phyloP scores from a whole-genome alignment of 345 rosid genomes.

The Citrus sp. region DNA sequence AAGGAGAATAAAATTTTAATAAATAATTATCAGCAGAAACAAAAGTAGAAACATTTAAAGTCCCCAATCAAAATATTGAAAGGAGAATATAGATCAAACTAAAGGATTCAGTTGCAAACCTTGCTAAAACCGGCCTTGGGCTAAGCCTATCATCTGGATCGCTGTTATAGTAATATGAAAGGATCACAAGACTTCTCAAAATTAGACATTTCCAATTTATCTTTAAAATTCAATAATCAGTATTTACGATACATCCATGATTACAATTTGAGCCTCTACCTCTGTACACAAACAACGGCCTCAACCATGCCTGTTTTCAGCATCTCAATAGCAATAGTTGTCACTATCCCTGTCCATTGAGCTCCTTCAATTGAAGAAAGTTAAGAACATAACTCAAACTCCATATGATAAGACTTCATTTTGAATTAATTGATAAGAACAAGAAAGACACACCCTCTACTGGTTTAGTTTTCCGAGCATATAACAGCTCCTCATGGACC shows the following conservation, averaged over 20 bases:
- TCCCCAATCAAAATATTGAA: not conserved
- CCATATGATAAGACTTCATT: not conserved
- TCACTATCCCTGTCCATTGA: constrained; percentile 97
- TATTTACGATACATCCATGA: not conserved
- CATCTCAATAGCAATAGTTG: constrained; percentile 95
- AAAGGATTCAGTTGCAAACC: constrained; percentile 37
- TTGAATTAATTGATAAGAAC: not conserved
- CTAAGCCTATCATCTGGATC: constrained; percentile 88
- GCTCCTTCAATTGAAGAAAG: constrained; percentile 56
- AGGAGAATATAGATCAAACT: constrained; percentile 10
- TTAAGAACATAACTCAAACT: constrained; percentile 11
- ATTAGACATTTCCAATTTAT: not conserved
- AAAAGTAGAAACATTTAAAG: not conserved
- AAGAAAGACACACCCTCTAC: constrained; percentile 54
- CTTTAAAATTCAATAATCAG: not conserved
- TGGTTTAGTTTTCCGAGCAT: constrained; percentile 88
- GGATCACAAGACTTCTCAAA: not conserved
- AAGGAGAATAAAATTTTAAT: not conserved
- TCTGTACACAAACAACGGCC: constrained; percentile 94
- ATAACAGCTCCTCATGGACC: constrained; percentile 66
- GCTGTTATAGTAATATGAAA: constrained; percentile 34
- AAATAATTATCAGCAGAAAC: constrained; percentile 1
- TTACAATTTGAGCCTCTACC: constrained; percentile 36
- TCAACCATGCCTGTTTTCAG: constrained; percentile 83
- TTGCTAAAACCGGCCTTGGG: constrained; percentile 90